phyloP scores from a whole-genome alignment of 1,284 basidiomycete genomes.

The Lignosus rhinocerotis region DNA sequence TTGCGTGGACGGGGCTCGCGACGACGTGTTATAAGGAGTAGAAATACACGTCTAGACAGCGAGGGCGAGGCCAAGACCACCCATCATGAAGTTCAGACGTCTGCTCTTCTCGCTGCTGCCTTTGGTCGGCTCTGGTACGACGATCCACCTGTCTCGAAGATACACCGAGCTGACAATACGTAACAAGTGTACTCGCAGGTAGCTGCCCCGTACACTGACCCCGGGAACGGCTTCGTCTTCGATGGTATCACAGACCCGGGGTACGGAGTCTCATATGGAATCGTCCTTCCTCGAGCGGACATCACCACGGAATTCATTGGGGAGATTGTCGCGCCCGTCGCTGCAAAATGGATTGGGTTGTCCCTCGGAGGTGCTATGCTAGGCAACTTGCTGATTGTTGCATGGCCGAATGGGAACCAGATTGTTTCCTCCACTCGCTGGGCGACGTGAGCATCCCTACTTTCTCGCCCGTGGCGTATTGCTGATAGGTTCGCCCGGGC shows the following conservation, averaged over 20 bases:
- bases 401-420: slow-evolving; percentile 55
- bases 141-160: background rate
- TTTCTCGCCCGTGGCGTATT: background rate
- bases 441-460: slow-evolving; percentile 39
- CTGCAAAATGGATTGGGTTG: slow-evolving; percentile 53
- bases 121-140: slow-evolving; percentile 30
- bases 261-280: slow-evolving; percentile 52
- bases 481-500: background rate
- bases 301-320: slow-evolving; percentile 59
- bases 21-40: slow-evolving; percentile 9
- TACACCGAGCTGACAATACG: background rate
- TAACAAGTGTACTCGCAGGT: slow-evolving; percentile 44
- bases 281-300: slow-evolving; percentile 49
- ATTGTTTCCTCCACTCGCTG: slow-evolving; percentile 55
- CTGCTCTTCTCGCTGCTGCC: slow-evolving; percentile 29
- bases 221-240: slow-evolving; percentile 57
- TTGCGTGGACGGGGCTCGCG: background rate
- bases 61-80: slow-evolving; percentile 8
- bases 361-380: slow-evolving; percentile 57
- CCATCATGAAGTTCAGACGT: slow-evolving; percentile 25
- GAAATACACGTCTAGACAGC: background rate
- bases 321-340: slow-evolving; percentile 58
- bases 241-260: slow-evolving; percentile 50
- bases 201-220: slow-evolving; percentile 43
- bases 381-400: slow-evolving; percentile 53